Percentiles rank a stretch among this genome's conserved stretches.
phyloP scores from a whole-genome alignment of 129 eudicot genomes.

The Apium graveolens region DNA sequence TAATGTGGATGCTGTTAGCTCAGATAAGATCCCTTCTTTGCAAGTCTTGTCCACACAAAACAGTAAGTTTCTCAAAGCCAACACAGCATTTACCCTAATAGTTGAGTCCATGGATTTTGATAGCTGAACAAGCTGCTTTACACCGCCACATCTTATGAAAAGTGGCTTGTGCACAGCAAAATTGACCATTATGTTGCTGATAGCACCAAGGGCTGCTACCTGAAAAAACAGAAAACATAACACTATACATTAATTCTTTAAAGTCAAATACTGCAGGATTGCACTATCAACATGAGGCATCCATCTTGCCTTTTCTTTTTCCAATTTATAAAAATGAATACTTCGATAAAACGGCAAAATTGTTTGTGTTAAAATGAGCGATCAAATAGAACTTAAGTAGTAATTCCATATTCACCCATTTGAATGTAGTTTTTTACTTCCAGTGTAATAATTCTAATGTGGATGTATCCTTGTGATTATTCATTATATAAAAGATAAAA shows the following conservation, averaged over 20 bases:
- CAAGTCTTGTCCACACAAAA: constrained; percentile 67
- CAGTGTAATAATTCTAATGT: background rate
- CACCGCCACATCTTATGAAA: constrained; percentile 63
- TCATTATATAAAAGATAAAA: background rate
- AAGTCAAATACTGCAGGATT: too few relatives aligned
- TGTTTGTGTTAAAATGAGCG: background rate
- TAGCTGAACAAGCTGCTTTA: constrained; percentile 81
- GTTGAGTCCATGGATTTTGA: constrained; percentile 86
- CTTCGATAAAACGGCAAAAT: background rate
- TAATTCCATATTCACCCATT: background rate
- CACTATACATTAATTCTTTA: background rate
- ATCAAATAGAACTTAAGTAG: background rate
- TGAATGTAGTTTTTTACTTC: background rate
- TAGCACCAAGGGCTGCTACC: constrained; percentile 80
- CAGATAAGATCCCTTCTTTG: constrained; percentile 62
- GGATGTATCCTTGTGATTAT: background rate
- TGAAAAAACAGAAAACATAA: constrained; percentile 20
- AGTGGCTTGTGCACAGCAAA: constrained; percentile 54
- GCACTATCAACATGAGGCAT: background rate
- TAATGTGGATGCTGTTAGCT: constrained; percentile 60
- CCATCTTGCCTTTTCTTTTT: background rate
- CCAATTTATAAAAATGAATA: background rate
- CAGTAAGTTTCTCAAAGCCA: constrained; percentile 88
- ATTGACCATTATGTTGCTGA: constrained; percentile 76
- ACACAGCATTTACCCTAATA: constrained; percentile 61